Percentiles rank a stretch among this genome's conserved stretches.
Evolutionary conservation across 495 filamentous ascomycete genomes (phyloP).

Genomic region (Xylaria flabelliformis): DNA sequence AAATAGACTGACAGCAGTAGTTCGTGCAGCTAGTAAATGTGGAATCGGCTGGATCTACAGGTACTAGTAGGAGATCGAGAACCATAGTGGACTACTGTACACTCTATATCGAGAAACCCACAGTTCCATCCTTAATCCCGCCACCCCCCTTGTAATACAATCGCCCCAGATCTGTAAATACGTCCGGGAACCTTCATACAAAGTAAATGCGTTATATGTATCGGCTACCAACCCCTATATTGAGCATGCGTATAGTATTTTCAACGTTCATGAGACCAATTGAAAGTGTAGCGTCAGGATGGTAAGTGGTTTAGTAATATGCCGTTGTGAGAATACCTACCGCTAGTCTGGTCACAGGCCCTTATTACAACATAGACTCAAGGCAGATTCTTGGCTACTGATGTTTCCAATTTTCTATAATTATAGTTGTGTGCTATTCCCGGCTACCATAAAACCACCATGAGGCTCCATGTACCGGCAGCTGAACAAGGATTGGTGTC

Average conservation of each 20-base stretch:
- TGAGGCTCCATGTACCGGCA: not conserved
- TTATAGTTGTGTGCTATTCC: constrained; percentile 5
- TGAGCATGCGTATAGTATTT: not conserved
- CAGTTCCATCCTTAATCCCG: constrained; percentile 8
- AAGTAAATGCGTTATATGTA: not conserved
- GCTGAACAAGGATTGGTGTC: not conserved
- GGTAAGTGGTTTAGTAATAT: not conserved
- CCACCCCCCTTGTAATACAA: not conserved
- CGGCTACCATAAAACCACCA: not conserved
- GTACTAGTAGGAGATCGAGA: not conserved
- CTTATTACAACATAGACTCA: not conserved
- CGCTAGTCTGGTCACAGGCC: not conserved
- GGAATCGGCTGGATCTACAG: constrained; percentile 7
- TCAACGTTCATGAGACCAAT: not conserved
- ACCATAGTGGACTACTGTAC: not conserved
- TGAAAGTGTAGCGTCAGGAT: not conserved
- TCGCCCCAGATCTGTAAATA: not conserved
- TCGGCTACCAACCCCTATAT: not conserved
- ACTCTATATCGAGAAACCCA: not conserved
- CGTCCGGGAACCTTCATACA: not conserved
- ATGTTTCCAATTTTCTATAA: constrained; percentile 7
- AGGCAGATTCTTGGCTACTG: not conserved
- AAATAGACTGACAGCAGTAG: not conserved
- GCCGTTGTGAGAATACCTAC: not conserved
- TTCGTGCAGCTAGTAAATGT: constrained; percentile 1